Evolutionary conservation across 2,329 filamentous ascomycete species (phyloP).

Genomic region (Teratosphaeria gauchensis): DNA sequence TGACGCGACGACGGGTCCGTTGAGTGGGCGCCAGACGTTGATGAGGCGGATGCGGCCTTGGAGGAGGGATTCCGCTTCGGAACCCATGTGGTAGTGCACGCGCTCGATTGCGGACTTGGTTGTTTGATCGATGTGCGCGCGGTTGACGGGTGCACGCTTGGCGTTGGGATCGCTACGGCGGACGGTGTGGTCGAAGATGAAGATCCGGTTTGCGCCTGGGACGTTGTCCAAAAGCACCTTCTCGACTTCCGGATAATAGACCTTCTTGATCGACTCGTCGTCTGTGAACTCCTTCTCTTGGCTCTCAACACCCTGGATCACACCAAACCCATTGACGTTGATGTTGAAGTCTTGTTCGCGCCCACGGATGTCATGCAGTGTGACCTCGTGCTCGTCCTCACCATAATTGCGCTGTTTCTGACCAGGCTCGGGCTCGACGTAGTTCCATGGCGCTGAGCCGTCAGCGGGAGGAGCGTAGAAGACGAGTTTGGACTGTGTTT

Average conservation of each 20-base stretch:
- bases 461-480: constrained; percentile 57
- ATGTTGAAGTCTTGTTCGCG: constrained; percentile 56
- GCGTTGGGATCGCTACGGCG: constrained; percentile 54
- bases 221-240: constrained; percentile 57
- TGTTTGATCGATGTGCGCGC: constrained; percentile 80
- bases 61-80: constrained; percentile 58
- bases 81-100: constrained; percentile 56
- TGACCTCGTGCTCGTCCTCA: constrained; percentile 41
- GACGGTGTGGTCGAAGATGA: constrained; percentile 83
- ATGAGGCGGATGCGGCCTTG: constrained; percentile 67
- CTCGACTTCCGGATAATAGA: constrained; percentile 83
- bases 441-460: constrained; percentile 47
- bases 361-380: constrained; percentile 64
- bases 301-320: constrained; percentile 47
- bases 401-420: constrained; percentile 57
- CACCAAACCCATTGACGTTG: constrained; percentile 65
- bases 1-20: constrained; percentile 46
- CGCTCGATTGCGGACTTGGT: constrained; percentile 54
- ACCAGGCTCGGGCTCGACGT: constrained; percentile 53
- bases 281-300: constrained; percentile 53
- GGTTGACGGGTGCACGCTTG: constrained; percentile 57
- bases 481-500: constrained; percentile 52
- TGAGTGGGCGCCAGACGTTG: constrained; percentile 70
- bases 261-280: constrained; percentile 56
- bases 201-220: constrained; percentile 54